These are phyloP conservation scores for Trichocladium uniseriatum DNA, from an alignment of 495 filamentous ascomycete genomes.

Conservation along the genomic window DNA sequence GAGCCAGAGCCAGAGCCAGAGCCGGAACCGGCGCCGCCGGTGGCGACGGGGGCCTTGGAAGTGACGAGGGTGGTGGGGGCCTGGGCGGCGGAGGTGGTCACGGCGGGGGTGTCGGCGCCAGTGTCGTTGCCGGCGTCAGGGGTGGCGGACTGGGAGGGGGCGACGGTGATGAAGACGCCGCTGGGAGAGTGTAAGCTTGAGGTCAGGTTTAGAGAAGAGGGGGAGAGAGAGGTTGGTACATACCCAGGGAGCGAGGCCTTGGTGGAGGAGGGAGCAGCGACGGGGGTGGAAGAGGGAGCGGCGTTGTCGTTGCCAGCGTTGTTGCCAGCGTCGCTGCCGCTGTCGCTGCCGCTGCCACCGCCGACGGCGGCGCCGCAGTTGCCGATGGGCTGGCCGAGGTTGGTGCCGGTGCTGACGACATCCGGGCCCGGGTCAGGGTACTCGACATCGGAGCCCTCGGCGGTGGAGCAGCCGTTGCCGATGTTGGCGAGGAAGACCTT, in stretches of 20 bases:
- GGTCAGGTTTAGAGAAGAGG: neutral
- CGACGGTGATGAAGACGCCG: constrained; percentile 25
- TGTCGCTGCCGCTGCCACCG: constrained; percentile 4
- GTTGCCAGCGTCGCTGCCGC: neutral
- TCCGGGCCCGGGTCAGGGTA: constrained; percentile 68
- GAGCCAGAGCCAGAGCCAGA: constrained; percentile 10
- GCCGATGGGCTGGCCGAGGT: constrained; percentile 17
- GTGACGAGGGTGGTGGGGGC: constrained; percentile 12
- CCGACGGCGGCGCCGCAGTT: constrained; percentile 19
- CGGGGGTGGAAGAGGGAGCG: constrained; percentile 7
- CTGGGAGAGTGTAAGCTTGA: constrained; percentile 8
- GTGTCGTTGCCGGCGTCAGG: too few relatives aligned
- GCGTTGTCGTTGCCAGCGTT: neutral
- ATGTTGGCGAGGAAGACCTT: constrained; percentile 53
- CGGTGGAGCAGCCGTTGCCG: constrained; percentile 43
- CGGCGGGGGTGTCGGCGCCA: constrained; percentile 1
- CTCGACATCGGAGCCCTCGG: constrained; percentile 45
- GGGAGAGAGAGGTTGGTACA: neutral
- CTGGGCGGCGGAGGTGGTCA: constrained; percentile 1
- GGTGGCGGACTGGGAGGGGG: too few relatives aligned
- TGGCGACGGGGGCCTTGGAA: constrained; percentile 7
- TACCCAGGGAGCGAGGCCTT: constrained; percentile 11
- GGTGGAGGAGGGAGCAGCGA: neutral
- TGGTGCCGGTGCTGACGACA: constrained; percentile 34
- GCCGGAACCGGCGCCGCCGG: constrained; percentile 5